Percentiles rank a stretch among this genome's conserved stretches.
phyloP scores from a whole-genome alignment of 2,329 filamentous ascomycete genomes.

The Sarocladiaceae sp. region DNA sequence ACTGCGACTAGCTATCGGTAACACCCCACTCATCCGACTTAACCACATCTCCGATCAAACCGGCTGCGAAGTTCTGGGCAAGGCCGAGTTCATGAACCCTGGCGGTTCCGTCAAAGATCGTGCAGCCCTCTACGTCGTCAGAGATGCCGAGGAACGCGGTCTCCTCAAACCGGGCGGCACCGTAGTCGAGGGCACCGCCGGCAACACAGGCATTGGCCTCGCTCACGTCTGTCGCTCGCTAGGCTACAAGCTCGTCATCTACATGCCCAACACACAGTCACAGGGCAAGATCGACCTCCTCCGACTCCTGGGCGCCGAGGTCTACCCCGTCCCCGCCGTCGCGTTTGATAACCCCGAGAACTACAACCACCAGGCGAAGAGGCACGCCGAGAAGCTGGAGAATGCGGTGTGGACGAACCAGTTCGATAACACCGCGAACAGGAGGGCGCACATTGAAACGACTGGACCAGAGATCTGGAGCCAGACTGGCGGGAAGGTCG shows the following conservation, averaged over 20 bases:
- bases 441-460: constrained; percentile 90
- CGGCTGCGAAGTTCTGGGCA: constrained; percentile 89
- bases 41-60: constrained; percentile 85
- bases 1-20: constrained; percentile 71
- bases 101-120: constrained; percentile 95
- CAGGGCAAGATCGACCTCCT: constrained; percentile 96
- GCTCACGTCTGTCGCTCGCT: constrained; percentile 90
- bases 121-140: constrained; percentile 87
- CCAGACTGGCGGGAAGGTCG: constrained; percentile 77
- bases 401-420: constrained; percentile 99
- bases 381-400: constrained; percentile 79
- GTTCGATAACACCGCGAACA: constrained; percentile 94
- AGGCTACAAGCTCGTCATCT: constrained; percentile 94
- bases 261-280: constrained; percentile 98
- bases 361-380: constrained; percentile 92
- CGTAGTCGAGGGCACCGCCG: constrained; percentile 93
- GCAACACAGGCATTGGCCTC: constrained; percentile 96
- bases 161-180: constrained; percentile 80
- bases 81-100: constrained; percentile 98
- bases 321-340: constrained; percentile 91
- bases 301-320: constrained; percentile 84
- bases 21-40: constrained; percentile 88
- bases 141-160: constrained; percentile 85
- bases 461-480: constrained; percentile 97
- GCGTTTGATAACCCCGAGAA: constrained; percentile 93